Conservation (phyloP, 2,329 filamentous ascomycete species). For the Fusarium tuaranense region DNA sequence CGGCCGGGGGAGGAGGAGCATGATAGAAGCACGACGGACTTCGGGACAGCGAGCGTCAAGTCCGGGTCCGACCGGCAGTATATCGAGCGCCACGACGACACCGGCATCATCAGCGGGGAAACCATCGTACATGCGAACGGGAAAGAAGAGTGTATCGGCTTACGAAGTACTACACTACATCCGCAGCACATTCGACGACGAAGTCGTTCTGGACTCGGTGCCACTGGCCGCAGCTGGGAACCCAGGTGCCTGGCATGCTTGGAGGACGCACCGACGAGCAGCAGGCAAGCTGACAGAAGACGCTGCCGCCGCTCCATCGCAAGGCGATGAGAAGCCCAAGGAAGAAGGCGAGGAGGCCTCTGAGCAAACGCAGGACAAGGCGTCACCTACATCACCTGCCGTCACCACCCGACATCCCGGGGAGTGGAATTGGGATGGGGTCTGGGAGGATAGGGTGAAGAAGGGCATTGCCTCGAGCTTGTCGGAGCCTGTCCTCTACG, state of each 20-base stretch:
- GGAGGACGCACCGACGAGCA: constrained; percentile 75
- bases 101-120: constrained; percentile 47
- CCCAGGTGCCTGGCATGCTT: constrained; percentile 93
- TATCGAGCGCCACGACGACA: constrained; percentile 43
- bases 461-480: constrained; percentile 82
- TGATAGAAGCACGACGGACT: constrained; percentile 52
- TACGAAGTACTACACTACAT: constrained; percentile 84
- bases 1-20: constrained; percentile 64
- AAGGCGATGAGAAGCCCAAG: neutral
- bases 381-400: constrained; percentile 14
- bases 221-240: constrained; percentile 88
- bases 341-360: constrained; percentile 3
- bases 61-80: constrained; percentile 40
- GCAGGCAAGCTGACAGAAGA: constrained; percentile 44
- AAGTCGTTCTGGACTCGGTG: constrained; percentile 79
- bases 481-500: constrained; percentile 84
- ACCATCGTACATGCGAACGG: constrained; percentile 56
- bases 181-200: constrained; percentile 83
- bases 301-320: neutral
- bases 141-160: constrained; percentile 62
- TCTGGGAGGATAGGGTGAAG: constrained; percentile 91
- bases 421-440: constrained; percentile 98
- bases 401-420: constrained; percentile 62
- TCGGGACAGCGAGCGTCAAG: constrained; percentile 53
- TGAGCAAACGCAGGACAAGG: constrained; percentile 25